A percentile compares a stretch with the other conserved stretches of the same genome.
Evolutionary conservation across 2,329 filamentous ascomycete species (phyloP).

Genomic region (Fusarium sp.): DNA sequence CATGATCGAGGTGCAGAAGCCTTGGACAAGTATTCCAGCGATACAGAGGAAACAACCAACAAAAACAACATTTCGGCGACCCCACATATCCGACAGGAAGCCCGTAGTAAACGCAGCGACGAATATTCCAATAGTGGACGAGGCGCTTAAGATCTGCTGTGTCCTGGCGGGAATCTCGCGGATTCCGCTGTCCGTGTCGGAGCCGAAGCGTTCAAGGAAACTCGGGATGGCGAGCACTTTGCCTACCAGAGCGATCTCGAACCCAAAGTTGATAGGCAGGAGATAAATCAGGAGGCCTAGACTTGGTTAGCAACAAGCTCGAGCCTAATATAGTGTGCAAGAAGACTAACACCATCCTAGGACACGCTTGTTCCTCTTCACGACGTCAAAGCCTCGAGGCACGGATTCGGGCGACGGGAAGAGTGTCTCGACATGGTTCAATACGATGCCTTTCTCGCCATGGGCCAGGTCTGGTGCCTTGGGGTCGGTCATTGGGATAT

Average conservation of each 20-base stretch:
- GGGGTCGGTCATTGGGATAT: no score
- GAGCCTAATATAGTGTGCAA: no score
- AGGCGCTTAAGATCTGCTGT: constrained; percentile 45
- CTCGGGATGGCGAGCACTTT: constrained; percentile 42
- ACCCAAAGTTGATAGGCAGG: constrained; percentile 45
- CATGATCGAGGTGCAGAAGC: constrained; percentile 35
- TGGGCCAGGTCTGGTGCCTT: no score
- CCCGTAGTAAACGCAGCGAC: constrained; percentile 42
- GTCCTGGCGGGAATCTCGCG: constrained; percentile 34
- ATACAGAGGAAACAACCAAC: constrained; percentile 35
- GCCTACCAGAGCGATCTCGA: constrained; percentile 41
- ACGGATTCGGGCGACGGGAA: neutral
- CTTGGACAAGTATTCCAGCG: constrained; percentile 40
- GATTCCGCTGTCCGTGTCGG: constrained; percentile 13
- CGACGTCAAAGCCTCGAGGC: constrained; percentile 11
- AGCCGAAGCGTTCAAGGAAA: constrained; percentile 39
- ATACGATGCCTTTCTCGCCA: no score
- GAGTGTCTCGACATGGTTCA: constrained; percentile 11
- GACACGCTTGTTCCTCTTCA: constrained; percentile 31
- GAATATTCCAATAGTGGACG: constrained; percentile 43
- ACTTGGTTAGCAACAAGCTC: no score
- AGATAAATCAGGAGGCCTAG: constrained; percentile 42
- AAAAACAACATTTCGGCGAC: constrained; percentile 38
- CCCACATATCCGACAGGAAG: constrained; percentile 39
- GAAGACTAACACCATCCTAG: constrained; percentile 24